Percentiles rank a stretch among this genome's conserved stretches.
Conservation (phyloP, 495 filamentous ascomycete species). For the Sordaria brevicollis region DNA sequence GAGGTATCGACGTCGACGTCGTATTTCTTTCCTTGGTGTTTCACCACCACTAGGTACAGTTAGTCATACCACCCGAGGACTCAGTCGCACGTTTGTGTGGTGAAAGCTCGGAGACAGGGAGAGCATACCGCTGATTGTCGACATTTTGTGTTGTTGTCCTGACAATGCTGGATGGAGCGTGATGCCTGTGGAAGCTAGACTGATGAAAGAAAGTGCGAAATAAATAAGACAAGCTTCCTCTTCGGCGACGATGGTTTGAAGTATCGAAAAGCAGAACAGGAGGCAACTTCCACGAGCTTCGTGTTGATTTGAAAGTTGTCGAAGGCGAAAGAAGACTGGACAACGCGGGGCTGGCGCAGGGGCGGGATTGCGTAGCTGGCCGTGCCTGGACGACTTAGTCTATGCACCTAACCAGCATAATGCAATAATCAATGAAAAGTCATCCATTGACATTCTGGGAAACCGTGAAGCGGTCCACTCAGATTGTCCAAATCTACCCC, state of each 20-base stretch:
- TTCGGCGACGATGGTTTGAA: neutral
- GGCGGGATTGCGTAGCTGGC: slow-evolving; percentile 9
- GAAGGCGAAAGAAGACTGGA: slow-evolving; percentile 10
- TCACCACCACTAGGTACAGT: slow-evolving; percentile 65
- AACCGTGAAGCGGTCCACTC: neutral
- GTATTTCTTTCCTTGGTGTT: slow-evolving; percentile 89
- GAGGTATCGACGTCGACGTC: slow-evolving; percentile 82
- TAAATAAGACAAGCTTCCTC: neutral
- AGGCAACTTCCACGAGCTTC: neutral
- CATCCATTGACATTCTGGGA: neutral
- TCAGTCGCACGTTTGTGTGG: neutral
- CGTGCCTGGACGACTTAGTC: neutral
- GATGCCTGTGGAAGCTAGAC: neutral
- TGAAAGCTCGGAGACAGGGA: neutral
- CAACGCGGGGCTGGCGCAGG: slow-evolving; percentile 9
- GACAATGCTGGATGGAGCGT: neutral
- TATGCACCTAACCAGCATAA: neutral
- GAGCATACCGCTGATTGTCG: slow-evolving; percentile 17
- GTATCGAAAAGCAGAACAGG: neutral
- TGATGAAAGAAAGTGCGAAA: neutral
- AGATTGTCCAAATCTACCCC: neutral
- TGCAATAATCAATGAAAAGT: neutral
- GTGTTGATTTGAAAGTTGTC: slow-evolving; percentile 10
- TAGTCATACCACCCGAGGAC: neutral
- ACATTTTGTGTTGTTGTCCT: slow-evolving; percentile 9